A percentile compares a stretch with the other conserved stretches of the same genome.
Conservation (phyloP, 2,329 filamentous ascomycete genomes). For the Cyanodermella asteris region DNA sequence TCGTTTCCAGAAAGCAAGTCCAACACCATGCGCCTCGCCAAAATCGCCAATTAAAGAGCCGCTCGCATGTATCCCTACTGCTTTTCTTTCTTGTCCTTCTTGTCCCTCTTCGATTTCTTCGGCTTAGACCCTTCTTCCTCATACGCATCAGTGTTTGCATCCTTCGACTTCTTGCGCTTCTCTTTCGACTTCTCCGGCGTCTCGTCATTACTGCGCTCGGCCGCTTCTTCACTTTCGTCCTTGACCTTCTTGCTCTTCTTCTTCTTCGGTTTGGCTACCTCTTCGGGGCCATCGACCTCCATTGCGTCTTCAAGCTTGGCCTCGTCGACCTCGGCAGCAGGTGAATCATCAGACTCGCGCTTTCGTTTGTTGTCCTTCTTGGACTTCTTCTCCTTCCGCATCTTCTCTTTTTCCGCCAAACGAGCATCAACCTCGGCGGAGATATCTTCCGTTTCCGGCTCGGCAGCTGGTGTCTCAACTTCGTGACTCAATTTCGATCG, state of each 20-base stretch:
- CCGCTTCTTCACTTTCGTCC: not conserved
- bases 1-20: no score
- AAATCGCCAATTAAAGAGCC: no score
- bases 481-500: constrained; percentile 5
- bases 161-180: constrained; percentile 3
- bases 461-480: constrained; percentile 2
- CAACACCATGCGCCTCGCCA: no score
- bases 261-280: constrained; percentile 4
- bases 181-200: not conserved
- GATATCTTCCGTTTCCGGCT: constrained; percentile 20
- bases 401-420: constrained; percentile 21
- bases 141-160: no score
- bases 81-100: no score
- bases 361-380: constrained; percentile 19
- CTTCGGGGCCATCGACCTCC: not conserved
- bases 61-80: no score
- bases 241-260: constrained; percentile 4
- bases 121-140: no score
- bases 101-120: constrained; percentile 4
- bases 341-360: constrained; percentile 11
- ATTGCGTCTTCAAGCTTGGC: not conserved
- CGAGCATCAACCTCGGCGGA: constrained; percentile 23
- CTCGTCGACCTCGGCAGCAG: constrained; percentile 1
- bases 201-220: constrained; percentile 1
- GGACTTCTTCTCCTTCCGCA: constrained; percentile 12